Percentiles rank a stretch among this genome's conserved stretches.
phyloP scores from a whole-genome alignment of 805 yeast species.

The Candida quercuum region DNA sequence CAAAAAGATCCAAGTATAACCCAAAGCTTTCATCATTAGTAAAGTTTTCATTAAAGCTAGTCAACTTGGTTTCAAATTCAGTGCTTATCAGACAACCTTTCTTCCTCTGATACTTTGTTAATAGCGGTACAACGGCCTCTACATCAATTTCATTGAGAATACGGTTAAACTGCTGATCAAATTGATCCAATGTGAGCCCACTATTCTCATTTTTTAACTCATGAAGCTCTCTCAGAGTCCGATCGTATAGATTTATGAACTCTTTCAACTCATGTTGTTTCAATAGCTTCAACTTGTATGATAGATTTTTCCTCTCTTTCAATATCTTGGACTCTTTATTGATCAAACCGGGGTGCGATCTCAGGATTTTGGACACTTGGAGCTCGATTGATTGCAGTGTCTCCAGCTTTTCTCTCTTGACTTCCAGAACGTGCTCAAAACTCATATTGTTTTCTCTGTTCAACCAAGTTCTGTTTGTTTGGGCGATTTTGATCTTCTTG shows the following conservation, averaged over 20 bases:
- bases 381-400: neutral
- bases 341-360: neutral
- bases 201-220: slow-evolving; percentile 13
- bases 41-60: slow-evolving; percentile 43
- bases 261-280: neutral
- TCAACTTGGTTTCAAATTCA: slow-evolving; percentile 41
- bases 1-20: slow-evolving; percentile 50
- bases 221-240: slow-evolving; percentile 1
- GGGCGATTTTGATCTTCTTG: too few species aligned
- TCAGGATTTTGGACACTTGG: neutral
- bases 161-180: slow-evolving; percentile 31
- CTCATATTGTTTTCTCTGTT: neutral
- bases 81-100: slow-evolving; percentile 36
- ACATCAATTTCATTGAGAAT: slow-evolving; percentile 27
- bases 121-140: slow-evolving; percentile 22
- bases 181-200: slow-evolving; percentile 22
- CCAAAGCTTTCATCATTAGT: slow-evolving; percentile 62
- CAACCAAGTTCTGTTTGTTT: neutral
- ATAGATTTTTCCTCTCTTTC: neutral
- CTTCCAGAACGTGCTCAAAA: neutral
- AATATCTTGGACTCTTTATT: neutral
- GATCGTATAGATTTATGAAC: neutral
- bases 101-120: slow-evolving; percentile 14
- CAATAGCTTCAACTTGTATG: neutral
- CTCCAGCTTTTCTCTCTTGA: neutral